Evolutionary conservation across 1,139 yeast species (phyloP), one percentile per base, ranked within the genome.

Genomic region (Hemisphaericaspora lyxosophila): DNA sequence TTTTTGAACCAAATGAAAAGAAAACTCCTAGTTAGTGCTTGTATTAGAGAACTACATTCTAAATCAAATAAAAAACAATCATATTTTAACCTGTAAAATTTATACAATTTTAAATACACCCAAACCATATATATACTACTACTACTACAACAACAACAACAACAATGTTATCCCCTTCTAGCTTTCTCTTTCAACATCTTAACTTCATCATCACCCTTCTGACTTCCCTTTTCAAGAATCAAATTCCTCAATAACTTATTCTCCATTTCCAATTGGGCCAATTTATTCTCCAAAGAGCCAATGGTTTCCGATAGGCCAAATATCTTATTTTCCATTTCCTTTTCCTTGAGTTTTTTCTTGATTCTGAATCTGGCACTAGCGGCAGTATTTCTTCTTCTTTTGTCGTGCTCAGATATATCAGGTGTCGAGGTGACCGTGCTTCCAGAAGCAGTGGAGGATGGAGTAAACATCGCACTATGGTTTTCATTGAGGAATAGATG

Each of bases 291-390:
- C 46, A 85, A 71, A 19, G 66, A 65, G 38, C 70, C 68, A 17
- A 86, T 80, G 49, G 77, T 59, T 24, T 83, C 86, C 48, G 76
- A 77, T 45, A 88, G 69, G 40, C 78, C 82, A 49, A 72, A 70
- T 14, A 87, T 70, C 40, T 75, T 78, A 31, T 71, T 70, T 60
- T 87, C 95, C 82, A 87, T 79, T 57, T 87, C 90, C 58, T 82
- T 88, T 59, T 88, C 96, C 54, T 85, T 82, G 59, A 81, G 51
- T 67, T 86, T 88, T 73, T 84, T 85, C 69, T 84, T 85, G 51
- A 83, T 79, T 46, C 95, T 70, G 67, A 86, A 83, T 43, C 94
- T 67, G 1, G 92, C 92, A 33, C 85, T 78, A 1, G 95, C 95
- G 1, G 89, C 90, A 0, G 92, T 83, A 62, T 84, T 85, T 46